Percentiles rank a stretch among this genome's conserved stretches.
Conservation (phyloP, 192 early-diverging fungal genomes). For the Coemansia sp. region DNA sequence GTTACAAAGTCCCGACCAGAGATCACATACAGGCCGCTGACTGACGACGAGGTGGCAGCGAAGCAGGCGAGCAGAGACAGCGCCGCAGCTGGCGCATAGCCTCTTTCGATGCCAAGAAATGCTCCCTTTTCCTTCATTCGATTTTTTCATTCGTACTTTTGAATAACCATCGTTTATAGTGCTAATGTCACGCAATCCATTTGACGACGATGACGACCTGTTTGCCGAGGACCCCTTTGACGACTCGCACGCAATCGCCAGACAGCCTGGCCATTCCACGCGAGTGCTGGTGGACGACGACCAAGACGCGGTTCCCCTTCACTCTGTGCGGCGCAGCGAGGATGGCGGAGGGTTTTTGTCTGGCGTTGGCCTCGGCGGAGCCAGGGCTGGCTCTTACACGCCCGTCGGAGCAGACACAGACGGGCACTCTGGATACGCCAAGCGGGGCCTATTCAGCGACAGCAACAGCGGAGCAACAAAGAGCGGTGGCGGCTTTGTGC, state of each 20-base stretch:
- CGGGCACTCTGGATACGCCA: slow-evolving; percentile 3
- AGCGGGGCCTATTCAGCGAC: slow-evolving; percentile 5
- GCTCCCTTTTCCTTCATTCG: slow-evolving; percentile 1
- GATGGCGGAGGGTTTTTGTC: slow-evolving; percentile 36
- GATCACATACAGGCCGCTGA: slow-evolving; percentile 31
- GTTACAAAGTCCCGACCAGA: slow-evolving; percentile 22
- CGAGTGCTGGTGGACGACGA: slow-evolving; percentile 16
- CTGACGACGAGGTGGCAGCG: slow-evolving; percentile 40
- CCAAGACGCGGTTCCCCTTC: slow-evolving; percentile 43
- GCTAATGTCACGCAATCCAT: slow-evolving; percentile 46
- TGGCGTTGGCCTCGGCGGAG: slow-evolving; percentile 21
- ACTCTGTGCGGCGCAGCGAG: slow-evolving; percentile 33
- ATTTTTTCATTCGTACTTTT: no score
- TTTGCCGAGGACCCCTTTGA: slow-evolving; percentile 43
- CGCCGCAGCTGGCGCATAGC: background rate
- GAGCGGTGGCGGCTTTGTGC: slow-evolving; percentile 1
- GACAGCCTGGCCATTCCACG: slow-evolving; percentile 7
- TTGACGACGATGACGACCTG: slow-evolving; percentile 37
- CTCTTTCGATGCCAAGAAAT: background rate
- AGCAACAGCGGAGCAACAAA: slow-evolving; percentile 14
- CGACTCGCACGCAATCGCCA: slow-evolving; percentile 19
- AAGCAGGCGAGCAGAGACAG: slow-evolving; percentile 15
- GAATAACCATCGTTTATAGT: background rate
- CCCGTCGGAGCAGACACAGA: slow-evolving; percentile 35
- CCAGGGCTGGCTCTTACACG: slow-evolving; percentile 25